phyloP scores from a whole-genome alignment of 2,329 filamentous ascomycete species.

The Escovopsis sp. region DNA sequence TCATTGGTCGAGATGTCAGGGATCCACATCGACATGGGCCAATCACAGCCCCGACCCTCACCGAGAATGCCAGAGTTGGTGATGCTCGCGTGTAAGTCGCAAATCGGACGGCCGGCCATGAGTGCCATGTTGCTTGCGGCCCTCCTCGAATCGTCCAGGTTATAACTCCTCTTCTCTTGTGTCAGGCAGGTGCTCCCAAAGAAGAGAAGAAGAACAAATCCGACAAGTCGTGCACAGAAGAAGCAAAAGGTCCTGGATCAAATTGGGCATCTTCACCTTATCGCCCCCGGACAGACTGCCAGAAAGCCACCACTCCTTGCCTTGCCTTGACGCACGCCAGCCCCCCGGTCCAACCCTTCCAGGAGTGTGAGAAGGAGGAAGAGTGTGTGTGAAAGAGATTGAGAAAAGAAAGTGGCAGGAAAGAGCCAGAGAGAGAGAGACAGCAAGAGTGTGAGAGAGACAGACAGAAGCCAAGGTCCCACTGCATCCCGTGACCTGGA shows the following conservation, averaged over 20 bases:
- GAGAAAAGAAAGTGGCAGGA: too few species aligned
- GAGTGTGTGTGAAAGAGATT: too few species aligned
- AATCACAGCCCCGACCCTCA: conserved; percentile 15
- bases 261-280: conserved; percentile 25
- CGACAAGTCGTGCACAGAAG: conserved; percentile 24
- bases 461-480: conserved; percentile 26
- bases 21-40: conserved; percentile 8
- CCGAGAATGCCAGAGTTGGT: conserved; percentile 16
- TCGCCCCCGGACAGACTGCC: conserved; percentile 18
- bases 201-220: too few species aligned
- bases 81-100: conserved; percentile 22
- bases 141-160: conserved; percentile 20
- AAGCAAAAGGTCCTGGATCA: conserved; percentile 12
- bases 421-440: too few species aligned
- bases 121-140: too few species aligned
- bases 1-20: conserved; percentile 15
- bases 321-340: too few species aligned
- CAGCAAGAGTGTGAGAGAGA: too few species aligned
- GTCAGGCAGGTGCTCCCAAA: conserved; percentile 20
- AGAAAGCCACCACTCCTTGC: too few species aligned
- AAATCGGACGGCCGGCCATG: conserved; percentile 9
- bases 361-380: conserved; percentile 3
- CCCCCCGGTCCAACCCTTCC: conserved; percentile 22
- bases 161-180: conserved; percentile 22
- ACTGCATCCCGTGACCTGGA: conserved; percentile 27